Evolutionary conservation across 169 alveolate genomes (phyloP).

Genomic region (Cryptosporidium sp.): DNA sequence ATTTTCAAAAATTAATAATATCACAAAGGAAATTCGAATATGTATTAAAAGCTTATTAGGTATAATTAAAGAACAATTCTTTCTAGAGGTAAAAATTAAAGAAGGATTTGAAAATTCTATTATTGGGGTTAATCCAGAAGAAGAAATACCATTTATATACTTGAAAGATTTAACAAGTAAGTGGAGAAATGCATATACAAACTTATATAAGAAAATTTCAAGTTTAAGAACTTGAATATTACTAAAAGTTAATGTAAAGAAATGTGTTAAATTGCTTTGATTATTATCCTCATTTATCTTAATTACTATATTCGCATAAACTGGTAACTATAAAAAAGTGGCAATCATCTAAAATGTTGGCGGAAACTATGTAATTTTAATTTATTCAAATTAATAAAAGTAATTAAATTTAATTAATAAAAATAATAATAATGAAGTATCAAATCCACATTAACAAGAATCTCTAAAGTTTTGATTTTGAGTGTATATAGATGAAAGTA

Average conservation of each 20-base stretch:
- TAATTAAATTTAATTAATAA: background rate
- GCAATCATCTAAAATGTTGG: background rate
- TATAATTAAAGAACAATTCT: conserved; percentile 61
- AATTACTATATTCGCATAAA: background rate
- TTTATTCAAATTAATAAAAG: background rate
- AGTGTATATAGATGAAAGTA: conserved; percentile 42
- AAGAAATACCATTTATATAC: conserved; percentile 58
- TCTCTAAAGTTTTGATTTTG: conserved; percentile 1
- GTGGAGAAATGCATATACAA: conserved; percentile 64
- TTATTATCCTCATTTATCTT: background rate
- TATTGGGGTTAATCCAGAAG: background rate
- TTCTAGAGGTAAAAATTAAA: conserved; percentile 32
- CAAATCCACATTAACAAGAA: background rate
- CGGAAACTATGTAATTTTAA: conserved; percentile 4
- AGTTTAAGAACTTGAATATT: conserved; percentile 15
- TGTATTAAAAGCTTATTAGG: conserved; percentile 37
- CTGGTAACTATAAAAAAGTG: background rate
- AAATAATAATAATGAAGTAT: conserved; percentile 5
- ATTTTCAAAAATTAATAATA: conserved; percentile 12
- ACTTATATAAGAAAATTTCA: conserved; percentile 11
- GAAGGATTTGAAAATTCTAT: background rate
- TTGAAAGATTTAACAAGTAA: conserved; percentile 61
- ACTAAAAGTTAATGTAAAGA: background rate
- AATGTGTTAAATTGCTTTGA: background rate
- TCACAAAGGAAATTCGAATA: conserved; percentile 23